phyloP scores from a whole-genome alignment of 163 green algal species.

The Coccomyxa subellipsoidea region DNA sequence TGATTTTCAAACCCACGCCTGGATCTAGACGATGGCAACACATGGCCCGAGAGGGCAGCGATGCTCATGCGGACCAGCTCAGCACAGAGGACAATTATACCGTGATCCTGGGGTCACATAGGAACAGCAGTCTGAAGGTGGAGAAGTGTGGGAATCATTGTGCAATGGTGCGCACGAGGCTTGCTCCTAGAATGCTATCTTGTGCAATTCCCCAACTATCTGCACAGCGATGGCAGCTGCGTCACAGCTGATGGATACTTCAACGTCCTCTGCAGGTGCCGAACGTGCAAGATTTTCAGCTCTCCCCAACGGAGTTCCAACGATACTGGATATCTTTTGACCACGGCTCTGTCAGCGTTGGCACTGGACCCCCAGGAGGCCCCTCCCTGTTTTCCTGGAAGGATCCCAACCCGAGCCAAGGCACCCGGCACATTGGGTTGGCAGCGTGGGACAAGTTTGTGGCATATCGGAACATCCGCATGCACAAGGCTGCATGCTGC shows the following conservation, averaged over 20 bases:
- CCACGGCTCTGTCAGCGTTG: slow-evolving; percentile 65
- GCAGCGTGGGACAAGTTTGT: slow-evolving; percentile 87
- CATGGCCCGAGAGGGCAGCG: slow-evolving; percentile 12
- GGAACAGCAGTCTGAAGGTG: slow-evolving; percentile 86
- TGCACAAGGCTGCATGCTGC: slow-evolving; percentile 29
- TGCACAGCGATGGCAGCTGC: neutral
- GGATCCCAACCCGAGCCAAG: slow-evolving; percentile 39
- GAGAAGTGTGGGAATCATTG: slow-evolving; percentile 51
- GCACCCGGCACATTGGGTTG: slow-evolving; percentile 66
- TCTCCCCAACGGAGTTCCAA: slow-evolving; percentile 45
- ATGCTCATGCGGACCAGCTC: neutral
- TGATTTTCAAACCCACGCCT: slow-evolving; percentile 74
- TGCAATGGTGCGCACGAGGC: slow-evolving; percentile 27
- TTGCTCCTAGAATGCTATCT: too few relatives aligned
- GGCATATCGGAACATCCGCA: slow-evolving; percentile 68
- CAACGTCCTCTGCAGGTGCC: slow-evolving; percentile 23
- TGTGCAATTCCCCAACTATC: too few relatives aligned
- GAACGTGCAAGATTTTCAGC: slow-evolving; percentile 38
- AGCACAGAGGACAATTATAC: slow-evolving; percentile 78
- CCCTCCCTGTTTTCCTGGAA: slow-evolving; percentile 41
- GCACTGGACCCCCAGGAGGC: slow-evolving; percentile 41
- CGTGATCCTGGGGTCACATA: slow-evolving; percentile 86
- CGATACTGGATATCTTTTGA: slow-evolving; percentile 73
- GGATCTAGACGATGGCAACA: slow-evolving; percentile 75
- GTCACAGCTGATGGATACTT: neutral